phyloP scores from a whole-genome alignment of 2,329 filamentous ascomycete species.

The Rhynchosporium secalis region DNA sequence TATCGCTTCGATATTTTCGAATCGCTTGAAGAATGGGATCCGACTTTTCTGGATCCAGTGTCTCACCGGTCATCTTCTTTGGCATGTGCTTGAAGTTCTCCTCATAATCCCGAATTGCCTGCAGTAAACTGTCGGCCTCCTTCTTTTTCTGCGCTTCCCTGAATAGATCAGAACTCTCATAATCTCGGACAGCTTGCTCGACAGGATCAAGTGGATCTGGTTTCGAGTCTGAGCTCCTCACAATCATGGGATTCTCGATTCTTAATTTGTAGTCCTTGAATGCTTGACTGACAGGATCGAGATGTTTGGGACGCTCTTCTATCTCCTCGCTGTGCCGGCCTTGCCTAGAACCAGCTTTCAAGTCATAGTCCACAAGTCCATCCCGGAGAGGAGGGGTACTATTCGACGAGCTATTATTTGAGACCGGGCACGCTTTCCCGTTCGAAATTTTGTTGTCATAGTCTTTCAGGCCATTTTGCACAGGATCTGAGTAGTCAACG shows the following conservation, averaged over 20 bases:
- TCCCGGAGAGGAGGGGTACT: conserved; percentile 5
- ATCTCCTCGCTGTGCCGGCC: conserved; percentile 18
- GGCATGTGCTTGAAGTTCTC: neutral
- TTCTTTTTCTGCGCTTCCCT: conserved; percentile 9
- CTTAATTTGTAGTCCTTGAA: conserved; percentile 6
- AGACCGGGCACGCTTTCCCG: conserved; percentile 12
- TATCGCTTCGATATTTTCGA: conserved; percentile 10
- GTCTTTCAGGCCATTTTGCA: conserved; percentile 22
- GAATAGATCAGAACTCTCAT: conserved; percentile 8
- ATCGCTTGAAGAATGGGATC: conserved; percentile 19
- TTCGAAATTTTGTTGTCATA: conserved; percentile 25
- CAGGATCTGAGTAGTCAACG: conserved; percentile 25
- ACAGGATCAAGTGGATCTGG: conserved; percentile 10
- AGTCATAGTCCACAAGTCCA: conserved; percentile 16
- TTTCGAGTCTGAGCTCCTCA: conserved; percentile 1
- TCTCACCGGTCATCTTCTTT: conserved; percentile 3
- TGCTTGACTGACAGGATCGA: conserved; percentile 6
- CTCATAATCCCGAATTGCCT: conserved; percentile 21
- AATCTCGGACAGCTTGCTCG: conserved; percentile 13
- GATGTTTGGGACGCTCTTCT: neutral
- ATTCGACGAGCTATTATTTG: conserved; percentile 2
- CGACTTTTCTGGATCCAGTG: neutral
- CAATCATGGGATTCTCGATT: neutral
- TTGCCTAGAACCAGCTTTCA: conserved; percentile 8
- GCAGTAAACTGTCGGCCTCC: conserved; percentile 7